Base-by-base conservation (phyloP, 306 rosid genomes). In the Rosa persica region DNA sequence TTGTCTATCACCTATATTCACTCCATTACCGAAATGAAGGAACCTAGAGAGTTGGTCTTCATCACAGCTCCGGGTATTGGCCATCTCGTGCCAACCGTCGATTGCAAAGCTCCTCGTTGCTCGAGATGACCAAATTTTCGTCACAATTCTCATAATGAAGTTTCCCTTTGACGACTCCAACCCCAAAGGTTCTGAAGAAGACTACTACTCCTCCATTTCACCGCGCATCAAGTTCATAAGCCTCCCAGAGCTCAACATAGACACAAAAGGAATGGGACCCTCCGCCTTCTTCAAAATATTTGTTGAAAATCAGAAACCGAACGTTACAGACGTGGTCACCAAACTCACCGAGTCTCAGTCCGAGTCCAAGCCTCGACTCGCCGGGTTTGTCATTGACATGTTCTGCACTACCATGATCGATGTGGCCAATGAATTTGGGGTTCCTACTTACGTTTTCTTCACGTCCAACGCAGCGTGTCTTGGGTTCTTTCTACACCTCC, bases 371-470 rank as follows among this genome's bases (percentile, higher is more conserved):
- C 36, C 36, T 30, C 36, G 36, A 30, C 36, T 30, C 36, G 36
- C 36, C 36, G 36, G 36, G 3, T 30, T 30, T 30, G 36, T 30
- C 36, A 30, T 30, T 30, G 36, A 30, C 36, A 30, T 30, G 36
- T 30, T 30, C 36, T 30, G 36, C 36, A 30, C 36, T 30, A 30
- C 36, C 36, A 30, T 30, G 36, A 30, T 58, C 10, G 91, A 92
- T 13, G 86, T 87, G 1, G 94, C 92, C 22, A 72, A 81, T 2
- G 85, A 89, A 1, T 85, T 92, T n/a, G 73, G 40, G 5, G 83
- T 87, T 27, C 94, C 92, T 25, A 38, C 85, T 0, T 82, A 88
- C 8, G 52, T 92, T 16, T 92, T 82, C 25, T 89, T 5, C 86
- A 81, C 90, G 0, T 86, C 89, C 0, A 78, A 80, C 19, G 81